Evolutionary conservation across 495 filamentous ascomycete genomes (phyloP).

Genomic region (Hamigera avellanea): DNA sequence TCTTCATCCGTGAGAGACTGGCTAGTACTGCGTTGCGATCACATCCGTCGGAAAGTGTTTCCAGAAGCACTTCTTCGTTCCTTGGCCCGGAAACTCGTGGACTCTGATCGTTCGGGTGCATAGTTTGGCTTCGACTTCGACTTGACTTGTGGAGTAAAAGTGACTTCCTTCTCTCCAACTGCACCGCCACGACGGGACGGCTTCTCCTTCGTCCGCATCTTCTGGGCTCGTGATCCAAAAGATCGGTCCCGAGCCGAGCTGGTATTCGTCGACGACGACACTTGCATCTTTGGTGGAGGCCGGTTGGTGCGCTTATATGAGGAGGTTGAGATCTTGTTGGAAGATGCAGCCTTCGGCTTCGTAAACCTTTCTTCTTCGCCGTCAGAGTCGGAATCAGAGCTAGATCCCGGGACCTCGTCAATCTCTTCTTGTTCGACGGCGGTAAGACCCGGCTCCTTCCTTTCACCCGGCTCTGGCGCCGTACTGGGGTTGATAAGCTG

Average conservation of each 20-base stretch:
- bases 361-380: constrained; percentile 17
- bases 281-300: constrained; percentile 45
- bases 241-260: constrained; percentile 41
- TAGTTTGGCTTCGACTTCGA: constrained; percentile 28
- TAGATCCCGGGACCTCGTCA: constrained; percentile 34
- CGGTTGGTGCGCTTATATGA: constrained; percentile 34
- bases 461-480: constrained; percentile 14
- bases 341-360: constrained; percentile 10
- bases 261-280: constrained; percentile 34
- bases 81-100: constrained; percentile 21
- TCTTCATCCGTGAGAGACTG: too few relatives aligned
- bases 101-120: constrained; percentile 14
- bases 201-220: constrained; percentile 34
- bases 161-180: constrained; percentile 75
- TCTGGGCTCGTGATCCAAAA: constrained; percentile 57
- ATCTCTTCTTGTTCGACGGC: constrained; percentile 56
- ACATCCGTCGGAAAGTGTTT: constrained; percentile 41
- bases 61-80: constrained; percentile 40
- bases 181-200: constrained; percentile 41
- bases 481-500: constrained; percentile 77
- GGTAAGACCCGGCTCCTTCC: constrained; percentile 45
- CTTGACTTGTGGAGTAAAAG: constrained; percentile 61
- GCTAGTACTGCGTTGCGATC: too few relatives aligned
- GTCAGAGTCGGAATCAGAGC: constrained; percentile 32
- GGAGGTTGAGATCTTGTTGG: constrained; percentile 50